A percentile compares a stretch with the other conserved stretches of the same genome.
Evolutionary conservation across 768 basidiomycete species (phyloP).

Genomic region (Boletus vermiculosoides): DNA sequence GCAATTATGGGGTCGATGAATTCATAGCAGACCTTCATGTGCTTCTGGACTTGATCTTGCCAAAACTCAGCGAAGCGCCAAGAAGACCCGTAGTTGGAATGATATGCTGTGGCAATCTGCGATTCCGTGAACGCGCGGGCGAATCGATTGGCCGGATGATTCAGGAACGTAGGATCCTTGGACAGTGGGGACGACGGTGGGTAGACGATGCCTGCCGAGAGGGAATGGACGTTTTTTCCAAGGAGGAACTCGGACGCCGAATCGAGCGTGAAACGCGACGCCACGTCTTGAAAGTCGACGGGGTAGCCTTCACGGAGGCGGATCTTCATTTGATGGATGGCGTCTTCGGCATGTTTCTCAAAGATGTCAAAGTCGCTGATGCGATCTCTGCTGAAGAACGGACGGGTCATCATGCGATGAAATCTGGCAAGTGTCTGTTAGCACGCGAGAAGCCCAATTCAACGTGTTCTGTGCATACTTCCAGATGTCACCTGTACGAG

Average conservation of each 20-base stretch:
- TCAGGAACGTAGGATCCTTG: constrained; percentile 22
- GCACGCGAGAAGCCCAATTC: background rate
- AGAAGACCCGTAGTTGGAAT: constrained; percentile 36
- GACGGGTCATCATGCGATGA: constrained; percentile 43
- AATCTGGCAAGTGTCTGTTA: constrained; percentile 28
- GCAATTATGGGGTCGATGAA: constrained; percentile 50
- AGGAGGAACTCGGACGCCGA: constrained; percentile 59
- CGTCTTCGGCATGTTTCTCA: constrained; percentile 36
- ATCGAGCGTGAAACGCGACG: constrained; percentile 52
- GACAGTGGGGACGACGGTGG: constrained; percentile 26
- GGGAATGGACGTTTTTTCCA: constrained; percentile 38
- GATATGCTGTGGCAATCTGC: constrained; percentile 33
- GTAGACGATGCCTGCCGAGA: constrained; percentile 39
- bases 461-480: constrained; percentile 28
- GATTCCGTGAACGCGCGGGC: constrained; percentile 39
- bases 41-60: constrained; percentile 38
- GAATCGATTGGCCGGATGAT: constrained; percentile 38
- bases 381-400: constrained; percentile 42
- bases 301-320: constrained; percentile 37
- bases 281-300: constrained; percentile 45
- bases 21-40: constrained; percentile 41
- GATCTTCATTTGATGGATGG: constrained; percentile 32
- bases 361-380: constrained; percentile 42
- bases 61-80: constrained; percentile 49
- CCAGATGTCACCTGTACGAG: constrained; percentile 35